A percentile compares a stretch with the other conserved stretches of the same genome.
phyloP scores from a whole-genome alignment of 2,329 filamentous ascomycete genomes.

The Kalaharituber pfeilii region DNA sequence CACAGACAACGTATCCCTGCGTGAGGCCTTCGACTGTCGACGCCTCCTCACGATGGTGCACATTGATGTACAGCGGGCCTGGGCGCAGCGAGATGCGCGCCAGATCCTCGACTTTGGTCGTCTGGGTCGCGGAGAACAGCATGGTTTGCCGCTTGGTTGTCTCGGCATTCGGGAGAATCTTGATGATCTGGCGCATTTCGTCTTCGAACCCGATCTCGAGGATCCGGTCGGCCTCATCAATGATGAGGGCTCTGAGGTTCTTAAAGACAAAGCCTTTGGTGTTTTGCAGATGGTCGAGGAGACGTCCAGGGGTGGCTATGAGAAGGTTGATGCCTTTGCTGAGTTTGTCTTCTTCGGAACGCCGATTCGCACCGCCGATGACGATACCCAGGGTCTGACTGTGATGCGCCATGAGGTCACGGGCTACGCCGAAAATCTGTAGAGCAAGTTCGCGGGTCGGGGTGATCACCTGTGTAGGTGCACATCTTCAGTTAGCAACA shows the following conservation, averaged over 20 bases:
- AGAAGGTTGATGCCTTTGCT: slow-evolving; percentile 85
- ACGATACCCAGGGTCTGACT: slow-evolving; percentile 92
- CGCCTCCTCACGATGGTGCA: slow-evolving; percentile 75
- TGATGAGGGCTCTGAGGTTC: slow-evolving; percentile 79
- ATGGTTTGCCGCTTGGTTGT: slow-evolving; percentile 54
- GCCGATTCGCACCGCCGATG: slow-evolving; percentile 72
- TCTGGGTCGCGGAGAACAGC: slow-evolving; percentile 98
- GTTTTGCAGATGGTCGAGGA: slow-evolving; percentile 87
- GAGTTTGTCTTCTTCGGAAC: slow-evolving; percentile 86
- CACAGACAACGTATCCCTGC: slow-evolving; percentile 88
- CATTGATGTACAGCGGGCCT: slow-evolving; percentile 90
- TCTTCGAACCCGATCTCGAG: slow-evolving; percentile 97
- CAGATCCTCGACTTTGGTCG: slow-evolving; percentile 93
- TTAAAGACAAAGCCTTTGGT: slow-evolving; percentile 81
- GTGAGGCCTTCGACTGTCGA: slow-evolving; percentile 87
- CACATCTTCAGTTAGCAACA: neutral
- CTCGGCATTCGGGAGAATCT: slow-evolving; percentile 72
- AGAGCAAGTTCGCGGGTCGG: slow-evolving; percentile 86
- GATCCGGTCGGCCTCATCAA: slow-evolving; percentile 93
- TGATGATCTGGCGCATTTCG: slow-evolving; percentile 92
- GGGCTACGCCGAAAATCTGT: slow-evolving; percentile 88
- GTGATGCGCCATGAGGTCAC: slow-evolving; percentile 83
- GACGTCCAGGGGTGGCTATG: slow-evolving; percentile 79
- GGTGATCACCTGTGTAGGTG: slow-evolving; percentile 27
- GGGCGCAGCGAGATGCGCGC: slow-evolving; percentile 82